A percentile compares a stretch with the other conserved stretches of the same genome.
phyloP scores from a whole-genome alignment of 169 alveolate genomes.

The Prorocentrum cordatum region DNA sequence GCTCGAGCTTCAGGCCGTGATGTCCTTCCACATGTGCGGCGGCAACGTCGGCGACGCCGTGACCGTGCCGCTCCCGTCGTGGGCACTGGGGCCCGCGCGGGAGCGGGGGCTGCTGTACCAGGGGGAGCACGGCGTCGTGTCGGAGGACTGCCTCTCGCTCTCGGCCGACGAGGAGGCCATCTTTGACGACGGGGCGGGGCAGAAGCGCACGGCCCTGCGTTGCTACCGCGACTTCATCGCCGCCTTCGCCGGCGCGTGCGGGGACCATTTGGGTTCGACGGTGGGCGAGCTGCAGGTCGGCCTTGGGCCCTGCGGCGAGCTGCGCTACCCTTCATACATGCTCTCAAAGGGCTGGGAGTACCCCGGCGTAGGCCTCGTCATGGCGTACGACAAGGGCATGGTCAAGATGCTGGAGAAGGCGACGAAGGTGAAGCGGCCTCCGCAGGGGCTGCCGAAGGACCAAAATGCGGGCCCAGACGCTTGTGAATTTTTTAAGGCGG shows the following conservation, averaged over 20 bases:
- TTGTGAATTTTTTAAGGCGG: too few relatives aligned
- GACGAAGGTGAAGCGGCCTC: constrained; percentile 12
- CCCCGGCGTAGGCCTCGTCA: background rate
- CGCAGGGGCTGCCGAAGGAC: constrained; percentile 24
- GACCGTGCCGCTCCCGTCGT: background rate
- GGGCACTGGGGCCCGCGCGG: background rate
- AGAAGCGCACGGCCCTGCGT: background rate
- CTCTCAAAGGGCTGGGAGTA: background rate
- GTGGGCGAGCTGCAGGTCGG: constrained; percentile 12
- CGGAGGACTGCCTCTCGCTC: constrained; percentile 54
- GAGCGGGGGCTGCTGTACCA: constrained; percentile 28
- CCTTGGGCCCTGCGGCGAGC: constrained; percentile 65
- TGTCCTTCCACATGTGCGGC: constrained; percentile 66
- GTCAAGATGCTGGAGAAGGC: constrained; percentile 27
- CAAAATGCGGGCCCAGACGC: too few relatives aligned
- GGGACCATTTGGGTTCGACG: constrained; percentile 8
- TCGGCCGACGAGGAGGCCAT: constrained; percentile 28
- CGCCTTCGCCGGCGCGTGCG: constrained; percentile 34
- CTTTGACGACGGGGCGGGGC: background rate
- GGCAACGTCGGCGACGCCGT: constrained; percentile 49
- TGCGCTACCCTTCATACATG: constrained; percentile 60
- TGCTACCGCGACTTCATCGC: constrained; percentile 24
- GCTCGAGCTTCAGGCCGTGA: constrained; percentile 17
- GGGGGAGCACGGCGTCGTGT: background rate
- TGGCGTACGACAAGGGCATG: background rate